Base-by-base conservation (phyloP, 768 basidiomycete genomes). In the Mycena sanguinolenta region DNA sequence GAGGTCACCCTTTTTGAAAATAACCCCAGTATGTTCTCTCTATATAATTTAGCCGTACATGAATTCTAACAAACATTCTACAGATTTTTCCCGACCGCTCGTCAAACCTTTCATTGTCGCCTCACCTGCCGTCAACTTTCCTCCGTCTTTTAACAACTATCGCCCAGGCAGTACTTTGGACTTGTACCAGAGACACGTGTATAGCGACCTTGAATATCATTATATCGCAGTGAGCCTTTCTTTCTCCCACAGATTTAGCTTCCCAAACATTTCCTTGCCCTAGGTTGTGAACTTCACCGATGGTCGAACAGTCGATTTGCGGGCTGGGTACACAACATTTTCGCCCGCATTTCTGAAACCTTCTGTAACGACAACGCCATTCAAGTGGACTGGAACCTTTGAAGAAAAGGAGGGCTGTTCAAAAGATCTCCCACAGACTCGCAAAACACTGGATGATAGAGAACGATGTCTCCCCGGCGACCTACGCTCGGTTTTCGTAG, bases 221-320 rank as follows among this genome's bases (percentile, higher is more conserved):
- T 64, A 55, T 28, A 55, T 17, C 19, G 63, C 63, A 7, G 63
- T 64, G 36, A 39, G 63, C 17, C 32, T 3, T 27, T 38, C 19
- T 54, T n/a, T 46, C 21, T n/a, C 21, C 9, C 23, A 19, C 46
- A 46, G 21, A 46, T 17, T n/a, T 46, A 46, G 21, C 21, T 9
- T 46, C 16, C 46, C 4, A 46, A 5, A 27, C 34, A 17, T n/a
- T 42, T 17, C 16, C 16, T 36, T 4, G 13, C 6, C 4, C 10
- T n/a, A 70, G 64, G 49, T 62, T 49, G 65, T 71, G 16, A 63
- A 36, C 17, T 71, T 71, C 32, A 61, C 38, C 19, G 61, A 67
- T 42, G 70, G 70, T 4, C 36, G 49, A 10, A 66, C 23, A 12
- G 44, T 34, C 16, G 39, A 71, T 10, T 10, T 66, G 5, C 65